These are phyloP conservation scores for Scedosporium dehoogii DNA, from an alignment of 2,329 filamentous ascomycete species.

Conservation along the genomic window DNA sequence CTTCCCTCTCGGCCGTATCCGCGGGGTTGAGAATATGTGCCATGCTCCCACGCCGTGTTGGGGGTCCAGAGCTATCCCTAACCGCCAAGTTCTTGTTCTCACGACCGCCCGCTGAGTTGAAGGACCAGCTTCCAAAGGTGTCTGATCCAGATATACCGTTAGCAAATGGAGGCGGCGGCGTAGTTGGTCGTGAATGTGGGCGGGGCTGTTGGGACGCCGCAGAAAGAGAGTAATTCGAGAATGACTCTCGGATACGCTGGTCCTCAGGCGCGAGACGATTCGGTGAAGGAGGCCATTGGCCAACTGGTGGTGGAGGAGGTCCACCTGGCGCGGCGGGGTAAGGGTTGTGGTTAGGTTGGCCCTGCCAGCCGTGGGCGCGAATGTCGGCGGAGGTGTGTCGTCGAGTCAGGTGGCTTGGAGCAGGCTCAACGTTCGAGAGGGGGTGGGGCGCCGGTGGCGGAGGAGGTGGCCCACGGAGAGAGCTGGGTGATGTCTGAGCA, in stretches of 20 bases:
- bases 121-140: conserved; percentile 46
- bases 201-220: conserved; percentile 25
- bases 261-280: conserved; percentile 39
- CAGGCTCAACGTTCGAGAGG: conserved; percentile 50
- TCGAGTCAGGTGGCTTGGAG: conserved; percentile 62
- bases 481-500: conserved; percentile 61
- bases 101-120: conserved; percentile 35
- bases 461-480: conserved; percentile 40
- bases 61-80: conserved; percentile 45
- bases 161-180: conserved; percentile 40
- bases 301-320: conserved; percentile 50
- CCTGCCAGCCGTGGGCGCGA: conserved; percentile 72
- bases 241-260: conserved; percentile 45
- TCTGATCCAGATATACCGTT: conserved; percentile 30
- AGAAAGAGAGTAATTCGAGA: conserved; percentile 44
- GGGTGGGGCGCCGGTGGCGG: conserved; percentile 54
- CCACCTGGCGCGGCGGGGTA: conserved; percentile 7
- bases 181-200: conserved; percentile 42
- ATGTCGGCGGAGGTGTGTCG: conserved; percentile 96
- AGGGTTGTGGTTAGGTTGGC: conserved; percentile 22
- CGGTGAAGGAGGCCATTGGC: conserved; percentile 46
- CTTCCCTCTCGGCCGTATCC: conserved; percentile 43
- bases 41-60: conserved; percentile 50
- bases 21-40: conserved; percentile 54
- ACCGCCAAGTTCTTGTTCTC: conserved; percentile 40